A percentile compares a stretch with the other conserved stretches of the same genome.
Conservation (phyloP, 306 rosid genomes). For the Glycine tomentella region DNA sequence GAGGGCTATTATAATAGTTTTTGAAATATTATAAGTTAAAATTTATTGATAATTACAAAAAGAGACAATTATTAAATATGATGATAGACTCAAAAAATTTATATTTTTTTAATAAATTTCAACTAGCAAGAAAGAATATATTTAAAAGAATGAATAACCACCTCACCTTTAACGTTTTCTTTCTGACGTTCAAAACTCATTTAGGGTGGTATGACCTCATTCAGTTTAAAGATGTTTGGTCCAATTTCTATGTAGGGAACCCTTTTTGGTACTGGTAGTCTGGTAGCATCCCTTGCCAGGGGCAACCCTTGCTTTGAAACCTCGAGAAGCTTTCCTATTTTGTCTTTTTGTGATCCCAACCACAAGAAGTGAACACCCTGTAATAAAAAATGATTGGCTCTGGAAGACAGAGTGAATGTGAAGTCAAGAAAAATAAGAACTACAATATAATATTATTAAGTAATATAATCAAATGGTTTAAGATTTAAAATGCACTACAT, state of each 20-base stretch:
- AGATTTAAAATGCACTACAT: not conserved
- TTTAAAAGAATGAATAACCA: no score
- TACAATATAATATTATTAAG: not conserved
- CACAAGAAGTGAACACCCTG: slow-evolving; percentile 35
- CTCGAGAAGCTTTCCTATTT: slow-evolving; percentile 1
- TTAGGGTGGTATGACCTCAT: slow-evolving; percentile 5
- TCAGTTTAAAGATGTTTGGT: slow-evolving; percentile 2
- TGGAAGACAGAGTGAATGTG: not conserved
- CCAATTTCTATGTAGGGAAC: slow-evolving; percentile 27
- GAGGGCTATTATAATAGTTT: no score
- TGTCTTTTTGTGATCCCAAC: slow-evolving; percentile 32
- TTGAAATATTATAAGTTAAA: no score
- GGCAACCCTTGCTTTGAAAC: slow-evolving; percentile 23
- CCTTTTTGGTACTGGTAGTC: no score
- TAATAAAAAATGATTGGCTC: slow-evolving; percentile 22
- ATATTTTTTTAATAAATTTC: no score
- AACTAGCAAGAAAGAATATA: no score
- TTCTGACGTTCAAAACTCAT: slow-evolving; percentile 16
- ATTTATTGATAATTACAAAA: no score
- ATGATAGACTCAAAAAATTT: no score
- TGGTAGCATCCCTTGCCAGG: slow-evolving; percentile 5
- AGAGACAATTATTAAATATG: no score
- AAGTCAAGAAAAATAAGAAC: not conserved
- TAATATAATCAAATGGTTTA: not conserved
- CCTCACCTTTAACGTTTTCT: not conserved